Evolutionary conservation across 2,329 filamentous ascomycete genomes (phyloP).

Genomic region (Rutstroemia sydowiana): DNA sequence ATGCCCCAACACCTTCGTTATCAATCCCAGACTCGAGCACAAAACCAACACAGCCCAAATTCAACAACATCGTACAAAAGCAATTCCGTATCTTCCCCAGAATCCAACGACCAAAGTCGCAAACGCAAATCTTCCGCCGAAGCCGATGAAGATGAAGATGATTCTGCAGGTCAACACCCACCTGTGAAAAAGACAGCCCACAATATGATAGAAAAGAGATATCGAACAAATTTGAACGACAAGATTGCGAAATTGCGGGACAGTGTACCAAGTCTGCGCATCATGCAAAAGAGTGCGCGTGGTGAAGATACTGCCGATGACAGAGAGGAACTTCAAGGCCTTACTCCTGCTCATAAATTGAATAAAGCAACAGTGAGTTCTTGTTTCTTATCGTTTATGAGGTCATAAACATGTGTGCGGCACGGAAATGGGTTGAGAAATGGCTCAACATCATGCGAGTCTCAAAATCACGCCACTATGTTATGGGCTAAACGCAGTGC

Average conservation of each 20-base stretch:
- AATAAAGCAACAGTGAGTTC: constrained; percentile 82
- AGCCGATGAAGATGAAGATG: constrained; percentile 50
- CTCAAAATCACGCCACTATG: constrained; percentile 5
- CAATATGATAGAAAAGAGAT: constrained; percentile 97
- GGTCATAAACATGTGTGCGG: constrained; percentile 1
- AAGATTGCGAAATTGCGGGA: constrained; percentile 91
- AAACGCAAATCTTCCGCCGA: constrained; percentile 66
- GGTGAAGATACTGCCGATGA: constrained; percentile 66
- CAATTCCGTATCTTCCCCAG: constrained; percentile 52
- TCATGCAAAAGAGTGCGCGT: constrained; percentile 66
- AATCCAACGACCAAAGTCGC: constrained; percentile 42
- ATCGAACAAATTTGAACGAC: constrained; percentile 92
- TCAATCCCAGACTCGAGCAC: constrained; percentile 11
- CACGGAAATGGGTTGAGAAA: not conserved
- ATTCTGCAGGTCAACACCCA: constrained; percentile 48
- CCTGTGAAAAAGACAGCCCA: constrained; percentile 85
- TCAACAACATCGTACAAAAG: constrained; percentile 44
- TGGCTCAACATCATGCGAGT: constrained; percentile 7
- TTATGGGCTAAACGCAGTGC: not conserved
- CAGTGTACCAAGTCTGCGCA: constrained; percentile 82
- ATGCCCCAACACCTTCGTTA: constrained; percentile 58
- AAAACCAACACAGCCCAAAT: constrained; percentile 50
- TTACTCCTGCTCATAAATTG: constrained; percentile 83
- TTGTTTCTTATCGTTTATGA: not conserved
- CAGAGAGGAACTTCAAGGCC: constrained; percentile 71